Base-by-base conservation (phyloP, 352 stramenopile species). In the Globisporangium uncinulatum region DNA sequence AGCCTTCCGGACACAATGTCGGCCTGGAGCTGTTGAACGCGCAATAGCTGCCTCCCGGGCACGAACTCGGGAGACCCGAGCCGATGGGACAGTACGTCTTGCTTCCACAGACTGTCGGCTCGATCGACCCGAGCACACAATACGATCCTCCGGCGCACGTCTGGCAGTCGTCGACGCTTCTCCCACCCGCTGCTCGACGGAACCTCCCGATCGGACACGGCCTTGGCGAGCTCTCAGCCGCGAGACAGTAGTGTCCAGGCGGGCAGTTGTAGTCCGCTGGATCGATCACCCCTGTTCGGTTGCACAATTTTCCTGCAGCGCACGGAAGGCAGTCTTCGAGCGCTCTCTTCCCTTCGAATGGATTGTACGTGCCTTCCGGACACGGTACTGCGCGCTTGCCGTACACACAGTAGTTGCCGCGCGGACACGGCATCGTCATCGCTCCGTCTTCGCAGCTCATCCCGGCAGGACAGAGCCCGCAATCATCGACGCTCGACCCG, bases 401-500 rank as follows among this genome's bases (percentile, higher is more conserved):
- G 41, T 77, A 72, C 0, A 72, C 46, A 15, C 78, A 92, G 43
- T 83, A 90, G 8, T 67, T 77, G 3, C 83, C 83, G 15, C 74
- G 64, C 3, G 85, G 79, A 57, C 88, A 97, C 1, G 61, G 52
- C 11, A 86, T 65, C 1, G 78, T 92, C 11, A 67, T 65, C 2
- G 79, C 83, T 7, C 87, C 86, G 20, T 84, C 73, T 5, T 80
- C 66, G 47, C 93, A 98, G 43, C 77, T 96, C 63, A 84, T 94
- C 6, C 92, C 92, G 14, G 80, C 77, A n/a, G 84, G 76, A 63
- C 92, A 98, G 7, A 67, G 67, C 0, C 71, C 80, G 41, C 84
- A 92, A 52, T 92, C 80, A n/a, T 74, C 71, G 15, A 83, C 32
- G 15, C 68, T 75, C 32, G 71, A 64, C 0, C 71, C 79, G n/a